A percentile compares a stretch with the other conserved stretches of the same genome.
These are phyloP conservation scores for Skeletonema menzelii DNA, from an alignment of 108 stramenopile species.

Conservation along the genomic window DNA sequence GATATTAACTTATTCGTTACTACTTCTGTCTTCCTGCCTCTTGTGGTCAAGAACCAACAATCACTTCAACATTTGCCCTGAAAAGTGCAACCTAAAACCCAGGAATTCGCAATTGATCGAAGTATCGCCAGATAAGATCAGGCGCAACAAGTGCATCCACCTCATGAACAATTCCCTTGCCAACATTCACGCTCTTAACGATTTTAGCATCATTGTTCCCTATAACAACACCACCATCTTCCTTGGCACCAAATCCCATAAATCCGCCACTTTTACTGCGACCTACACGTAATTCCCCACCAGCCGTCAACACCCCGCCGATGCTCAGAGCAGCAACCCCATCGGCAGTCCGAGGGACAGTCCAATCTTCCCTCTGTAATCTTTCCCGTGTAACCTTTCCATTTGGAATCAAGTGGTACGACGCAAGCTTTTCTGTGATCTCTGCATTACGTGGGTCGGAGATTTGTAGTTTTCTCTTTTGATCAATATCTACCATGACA, in stretches of 20 bases:
- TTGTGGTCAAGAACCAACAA: neutral
- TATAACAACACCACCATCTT: slow-evolving; percentile 50
- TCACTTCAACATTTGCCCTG: neutral
- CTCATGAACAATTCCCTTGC: slow-evolving; percentile 42
- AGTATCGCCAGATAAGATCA: slow-evolving; percentile 49
- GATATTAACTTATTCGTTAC: neutral
- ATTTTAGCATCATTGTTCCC: slow-evolving; percentile 45
- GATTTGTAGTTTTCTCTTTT: slow-evolving; percentile 40
- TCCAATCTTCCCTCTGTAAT: slow-evolving; percentile 47
- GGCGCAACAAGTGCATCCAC: slow-evolving; percentile 46
- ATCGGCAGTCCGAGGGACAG: slow-evolving; percentile 24
- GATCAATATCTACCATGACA: slow-evolving; percentile 37
- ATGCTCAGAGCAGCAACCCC: slow-evolving; percentile 44
- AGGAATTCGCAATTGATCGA: slow-evolving; percentile 46
- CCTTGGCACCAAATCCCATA: slow-evolving; percentile 42
- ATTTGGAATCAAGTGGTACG: slow-evolving; percentile 39
- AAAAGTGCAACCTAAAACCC: slow-evolving; percentile 19
- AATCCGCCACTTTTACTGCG: slow-evolving; percentile 44
- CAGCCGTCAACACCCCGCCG: slow-evolving; percentile 43
- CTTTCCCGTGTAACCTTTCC: slow-evolving; percentile 41
- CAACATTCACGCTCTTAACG: slow-evolving; percentile 39
- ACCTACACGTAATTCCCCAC: slow-evolving; percentile 45
- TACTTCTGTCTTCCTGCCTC: neutral
- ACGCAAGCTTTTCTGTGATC: slow-evolving; percentile 36
- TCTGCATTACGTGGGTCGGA: slow-evolving; percentile 43